Conservation (phyloP, 192 early-diverging fungal genomes). For the Backusella australiensis region DNA sequence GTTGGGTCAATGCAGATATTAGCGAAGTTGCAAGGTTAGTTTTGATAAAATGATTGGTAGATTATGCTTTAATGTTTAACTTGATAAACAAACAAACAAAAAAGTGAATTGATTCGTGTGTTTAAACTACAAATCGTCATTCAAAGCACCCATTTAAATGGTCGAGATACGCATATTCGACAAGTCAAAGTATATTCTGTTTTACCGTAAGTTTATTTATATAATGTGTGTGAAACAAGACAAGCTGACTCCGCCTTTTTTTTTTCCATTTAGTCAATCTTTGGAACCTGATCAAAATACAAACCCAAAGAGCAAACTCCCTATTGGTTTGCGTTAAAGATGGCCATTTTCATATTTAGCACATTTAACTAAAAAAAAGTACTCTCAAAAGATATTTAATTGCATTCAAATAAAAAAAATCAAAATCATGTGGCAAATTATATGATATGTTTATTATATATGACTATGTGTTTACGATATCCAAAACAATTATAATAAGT, state of each 20-base stretch:
- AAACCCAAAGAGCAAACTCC: neutral
- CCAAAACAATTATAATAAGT: neutral
- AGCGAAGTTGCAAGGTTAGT: slow-evolving; percentile 19
- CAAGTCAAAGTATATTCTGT: slow-evolving; percentile 66
- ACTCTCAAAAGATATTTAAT: too few species aligned
- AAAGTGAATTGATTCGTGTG: slow-evolving; percentile 52
- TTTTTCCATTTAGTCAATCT: neutral
- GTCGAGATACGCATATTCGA: slow-evolving; percentile 82
- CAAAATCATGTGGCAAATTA: neutral
- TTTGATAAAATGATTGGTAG: slow-evolving; percentile 12
- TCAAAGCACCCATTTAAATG: slow-evolving; percentile 72
- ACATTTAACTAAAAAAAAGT: too few species aligned
- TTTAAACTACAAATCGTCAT: slow-evolving; percentile 71
- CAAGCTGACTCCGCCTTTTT: neutral
- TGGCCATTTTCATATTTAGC: neutral
- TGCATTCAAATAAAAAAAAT: neutral
- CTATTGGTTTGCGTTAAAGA: neutral
- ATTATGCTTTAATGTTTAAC: neutral
- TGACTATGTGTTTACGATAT: neutral
- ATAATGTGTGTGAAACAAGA: neutral
- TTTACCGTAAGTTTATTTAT: slow-evolving; percentile 41
- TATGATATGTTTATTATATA: neutral
- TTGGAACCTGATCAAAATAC: neutral
- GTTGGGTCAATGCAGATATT: slow-evolving; percentile 70
- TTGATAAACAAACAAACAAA: neutral